Percentiles rank a stretch among this genome's conserved stretches.
These are phyloP conservation scores for Solanum corneliomulleri DNA, from an alignment of 257 asterid species.

Conservation along the genomic window DNA sequence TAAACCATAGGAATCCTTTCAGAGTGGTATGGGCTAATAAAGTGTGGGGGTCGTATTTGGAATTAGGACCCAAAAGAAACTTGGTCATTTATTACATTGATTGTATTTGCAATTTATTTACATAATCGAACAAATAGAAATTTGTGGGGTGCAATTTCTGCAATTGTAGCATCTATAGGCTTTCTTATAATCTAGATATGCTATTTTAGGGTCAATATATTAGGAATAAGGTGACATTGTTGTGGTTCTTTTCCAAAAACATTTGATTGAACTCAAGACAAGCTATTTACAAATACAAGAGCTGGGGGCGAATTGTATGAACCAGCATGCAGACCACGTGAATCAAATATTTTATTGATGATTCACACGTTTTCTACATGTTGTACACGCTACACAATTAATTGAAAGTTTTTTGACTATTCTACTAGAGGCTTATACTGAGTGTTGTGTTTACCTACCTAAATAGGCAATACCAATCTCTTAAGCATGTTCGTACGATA, in stretches of 20 bases:
- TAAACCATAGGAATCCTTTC: not conserved
- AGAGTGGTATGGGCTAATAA: not conserved
- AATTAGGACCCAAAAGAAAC: not conserved
- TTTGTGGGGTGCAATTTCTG: not conserved
- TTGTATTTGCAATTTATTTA: not conserved
- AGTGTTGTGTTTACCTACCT: not conserved
- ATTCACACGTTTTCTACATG: not conserved
- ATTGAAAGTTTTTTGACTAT: not conserved
- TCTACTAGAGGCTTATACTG: not conserved
- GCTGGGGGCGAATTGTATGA: not conserved
- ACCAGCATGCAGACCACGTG: not conserved
- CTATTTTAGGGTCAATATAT: not conserved
- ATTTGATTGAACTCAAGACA: too few species aligned
- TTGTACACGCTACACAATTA: not conserved
- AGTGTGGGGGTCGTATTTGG: not conserved
- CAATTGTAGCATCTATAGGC: not conserved
- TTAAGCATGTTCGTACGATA: not conserved
- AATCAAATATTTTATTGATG: not conserved
- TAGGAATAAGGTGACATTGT: not conserved
- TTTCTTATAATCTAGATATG: not conserved
- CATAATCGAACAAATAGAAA: not conserved
- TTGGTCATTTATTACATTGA: not conserved
- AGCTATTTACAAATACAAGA: not conserved
- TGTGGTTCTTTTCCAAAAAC: not conserved
- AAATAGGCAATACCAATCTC: not conserved